phyloP scores from a whole-genome alignment of 2,329 filamentous ascomycete genomes.

The Aspergillus japonicus region DNA sequence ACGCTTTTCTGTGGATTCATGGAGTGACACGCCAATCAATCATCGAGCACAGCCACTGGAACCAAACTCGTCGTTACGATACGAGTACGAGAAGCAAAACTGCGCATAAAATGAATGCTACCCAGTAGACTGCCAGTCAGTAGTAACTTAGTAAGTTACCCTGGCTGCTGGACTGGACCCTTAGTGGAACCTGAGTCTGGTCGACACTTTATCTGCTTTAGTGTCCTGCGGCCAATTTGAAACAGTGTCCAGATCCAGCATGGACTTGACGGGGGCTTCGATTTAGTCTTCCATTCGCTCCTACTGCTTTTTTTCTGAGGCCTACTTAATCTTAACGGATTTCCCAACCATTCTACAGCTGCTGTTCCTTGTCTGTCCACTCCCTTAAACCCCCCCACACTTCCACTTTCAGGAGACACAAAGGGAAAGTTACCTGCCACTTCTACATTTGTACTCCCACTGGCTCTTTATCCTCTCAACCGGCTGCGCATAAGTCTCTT shows the following conservation, averaged over 20 bases:
- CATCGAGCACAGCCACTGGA: not conserved
- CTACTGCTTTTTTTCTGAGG: not conserved
- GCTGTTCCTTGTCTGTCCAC: slow-evolving; percentile 1
- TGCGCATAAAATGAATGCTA: not conserved
- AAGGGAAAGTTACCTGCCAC: not conserved
- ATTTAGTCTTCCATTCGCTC: not conserved
- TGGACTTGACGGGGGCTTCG: slow-evolving; percentile 2
- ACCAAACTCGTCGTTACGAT: not conserved
- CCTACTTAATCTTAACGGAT: not conserved
- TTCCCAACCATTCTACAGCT: slow-evolving; percentile 5
- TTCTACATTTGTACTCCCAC: not conserved
- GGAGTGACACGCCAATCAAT: not conserved
- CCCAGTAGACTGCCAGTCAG: no score
- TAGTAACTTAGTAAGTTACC: no score
- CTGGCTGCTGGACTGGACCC: slow-evolving; percentile 1
- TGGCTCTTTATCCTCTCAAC: not conserved
- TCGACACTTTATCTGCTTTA: slow-evolving; percentile 1
- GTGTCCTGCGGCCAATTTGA: slow-evolving; percentile 7
- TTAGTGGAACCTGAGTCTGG: slow-evolving; percentile 3
- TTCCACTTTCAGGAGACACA: not conserved
- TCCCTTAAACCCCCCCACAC: not conserved
- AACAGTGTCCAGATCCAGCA: slow-evolving; percentile 10
- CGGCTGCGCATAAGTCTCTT: not conserved
- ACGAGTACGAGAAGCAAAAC: not conserved
- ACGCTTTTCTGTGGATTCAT: not conserved